These are phyloP conservation scores for Entophlyctis luteolus DNA, from an alignment of 192 early-diverging fungal genomes.

Conservation along the genomic window DNA sequence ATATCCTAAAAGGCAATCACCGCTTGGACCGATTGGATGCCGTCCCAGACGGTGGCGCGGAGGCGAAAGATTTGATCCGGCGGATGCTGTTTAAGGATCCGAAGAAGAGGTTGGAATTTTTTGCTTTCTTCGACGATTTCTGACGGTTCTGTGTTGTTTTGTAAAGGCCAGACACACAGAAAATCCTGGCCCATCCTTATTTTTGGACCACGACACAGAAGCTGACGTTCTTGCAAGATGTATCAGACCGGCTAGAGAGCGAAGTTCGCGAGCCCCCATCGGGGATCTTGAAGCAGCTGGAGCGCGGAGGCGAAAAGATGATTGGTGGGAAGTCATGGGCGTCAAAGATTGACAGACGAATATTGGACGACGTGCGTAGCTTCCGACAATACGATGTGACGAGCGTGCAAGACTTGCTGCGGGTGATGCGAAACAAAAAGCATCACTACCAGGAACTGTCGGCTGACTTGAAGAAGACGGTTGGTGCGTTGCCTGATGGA, in stretches of 20 bases:
- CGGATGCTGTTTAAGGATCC: conserved; percentile 81
- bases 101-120: conserved; percentile 53
- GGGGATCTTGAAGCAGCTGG: conserved; percentile 60
- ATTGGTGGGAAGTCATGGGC: conserved; percentile 72
- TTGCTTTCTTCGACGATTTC: not conserved
- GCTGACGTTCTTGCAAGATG: conserved; percentile 87
- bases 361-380: conserved; percentile 81
- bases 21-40: conserved; percentile 69
- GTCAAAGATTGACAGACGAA: conserved; percentile 62
- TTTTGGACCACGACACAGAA: conserved; percentile 88
- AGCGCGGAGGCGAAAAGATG: conserved; percentile 55
- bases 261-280: conserved; percentile 74
- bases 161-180: conserved; percentile 68
- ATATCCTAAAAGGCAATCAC: conserved; percentile 76
- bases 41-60: conserved; percentile 66
- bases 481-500: conserved; percentile 82
- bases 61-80: conserved; percentile 86
- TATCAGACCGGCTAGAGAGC: conserved; percentile 89
- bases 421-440: conserved; percentile 95
- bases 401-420: conserved; percentile 78
- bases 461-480: conserved; percentile 62
- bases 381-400: conserved; percentile 89
- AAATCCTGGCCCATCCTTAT: conserved; percentile 85
- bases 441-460: conserved; percentile 95
- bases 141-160: not conserved